Evolutionary conservation across 1,284 basidiomycete species (phyloP), one percentile per base, ranked within the genome.

Genomic region (Vanrija humicola): DNA sequence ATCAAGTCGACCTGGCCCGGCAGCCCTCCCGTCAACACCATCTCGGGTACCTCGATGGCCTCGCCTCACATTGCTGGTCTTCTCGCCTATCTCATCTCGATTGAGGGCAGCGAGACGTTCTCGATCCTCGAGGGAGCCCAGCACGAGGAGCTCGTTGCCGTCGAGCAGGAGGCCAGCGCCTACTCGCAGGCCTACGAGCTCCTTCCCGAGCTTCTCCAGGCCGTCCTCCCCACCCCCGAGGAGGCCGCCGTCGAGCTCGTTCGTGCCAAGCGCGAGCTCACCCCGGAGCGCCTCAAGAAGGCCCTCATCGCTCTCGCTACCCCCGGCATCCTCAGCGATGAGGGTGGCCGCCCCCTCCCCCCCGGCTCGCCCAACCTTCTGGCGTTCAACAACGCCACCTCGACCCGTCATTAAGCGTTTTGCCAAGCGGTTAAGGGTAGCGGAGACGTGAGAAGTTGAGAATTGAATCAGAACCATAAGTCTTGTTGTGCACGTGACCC

Each of bases 341-440:
- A 49, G 25, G 52, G 48, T 29, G 34, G 34, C 34, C 34, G 34
- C 12, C 2, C 34, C 9, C 67, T 86, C 12, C 83, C 84, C 2
- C 61, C 63, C 5, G 78, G 82, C 23, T 86, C 87, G 2, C 79
- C 83, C 55, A 91, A 92, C 79, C 65, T 85, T 66, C 79, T 91
- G 67, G 82, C 88, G 54, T 90, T 84, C 80, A 92, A 90, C 82
- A 91, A 91, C 66, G 87, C 84, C n/a, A 89, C 87, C 44, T 8
- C 12, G 34, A 2, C 34, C 34, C 34, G 34, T 34, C 34, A 12
- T 34, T 34, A 34, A 34, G 34, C 34, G 34, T 10, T 34, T 5
- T 14, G 34, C 10, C 34, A 15, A 34, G 34, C 3, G 14, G 9
- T 34, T 14, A 34, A 12, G 34, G 34, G 9, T 23, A 3, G 21